Conservation (phyloP, 768 basidiomycete species). For the Boletellus ananas region DNA sequence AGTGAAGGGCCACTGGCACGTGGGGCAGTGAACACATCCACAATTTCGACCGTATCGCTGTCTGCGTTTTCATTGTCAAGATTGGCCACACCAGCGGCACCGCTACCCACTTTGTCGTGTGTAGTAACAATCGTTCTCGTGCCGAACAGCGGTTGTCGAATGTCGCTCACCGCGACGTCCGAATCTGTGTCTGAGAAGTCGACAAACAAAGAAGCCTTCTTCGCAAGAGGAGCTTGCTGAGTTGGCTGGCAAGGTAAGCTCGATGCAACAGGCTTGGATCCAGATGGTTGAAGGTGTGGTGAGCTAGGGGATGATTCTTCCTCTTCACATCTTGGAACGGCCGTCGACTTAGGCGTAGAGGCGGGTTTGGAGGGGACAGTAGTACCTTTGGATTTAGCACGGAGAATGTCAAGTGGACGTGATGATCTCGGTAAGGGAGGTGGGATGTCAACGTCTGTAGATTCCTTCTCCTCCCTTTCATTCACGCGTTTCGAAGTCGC, state of each 20-base stretch:
- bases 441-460: neutral
- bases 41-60: conserved; percentile 5
- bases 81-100: conserved; percentile 16
- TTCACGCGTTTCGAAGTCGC: neutral
- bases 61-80: neutral
- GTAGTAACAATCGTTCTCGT: neutral
- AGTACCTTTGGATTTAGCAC: conserved; percentile 7
- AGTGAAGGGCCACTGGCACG: conserved; percentile 12
- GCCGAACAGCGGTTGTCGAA: neutral
- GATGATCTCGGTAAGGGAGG: conserved; percentile 11
- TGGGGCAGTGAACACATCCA: conserved; percentile 23
- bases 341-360: neutral
- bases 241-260: neutral
- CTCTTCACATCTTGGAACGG: conserved; percentile 6
- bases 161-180: conserved; percentile 17
- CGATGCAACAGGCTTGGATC: neutral
- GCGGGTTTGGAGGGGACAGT: neutral
- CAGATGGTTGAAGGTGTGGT: neutral
- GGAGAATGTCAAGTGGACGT: conserved; percentile 29
- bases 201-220: conserved; percentile 18
- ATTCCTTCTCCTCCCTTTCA: conserved; percentile 11
- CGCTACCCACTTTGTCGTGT: neutral
- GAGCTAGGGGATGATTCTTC: conserved; percentile 9
- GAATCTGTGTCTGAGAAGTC: conserved; percentile 24
- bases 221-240: neutral